A percentile compares a stretch with the other conserved stretches of the same genome.
Conservation (phyloP, 495 filamentous ascomycete genomes). For the Staphylotrichum tortipilum region DNA sequence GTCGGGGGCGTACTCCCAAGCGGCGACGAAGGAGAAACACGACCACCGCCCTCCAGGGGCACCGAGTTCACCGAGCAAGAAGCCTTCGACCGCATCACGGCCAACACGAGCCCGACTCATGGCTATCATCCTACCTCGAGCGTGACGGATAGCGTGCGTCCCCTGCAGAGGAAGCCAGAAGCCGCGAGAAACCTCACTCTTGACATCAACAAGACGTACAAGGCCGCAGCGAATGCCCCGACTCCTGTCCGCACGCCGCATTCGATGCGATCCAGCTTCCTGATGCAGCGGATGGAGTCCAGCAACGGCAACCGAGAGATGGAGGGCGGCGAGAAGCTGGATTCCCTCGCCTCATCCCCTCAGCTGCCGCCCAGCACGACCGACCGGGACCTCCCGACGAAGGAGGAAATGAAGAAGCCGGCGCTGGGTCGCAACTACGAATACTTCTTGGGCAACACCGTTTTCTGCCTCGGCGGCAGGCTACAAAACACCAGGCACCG, state of each 20-base stretch:
- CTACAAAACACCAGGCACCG: slow-evolving; percentile 79
- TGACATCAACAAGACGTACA: slow-evolving; percentile 48
- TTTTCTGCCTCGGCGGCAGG: slow-evolving; percentile 78
- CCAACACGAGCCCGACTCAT: slow-evolving; percentile 65
- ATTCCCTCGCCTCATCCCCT: slow-evolving; percentile 68
- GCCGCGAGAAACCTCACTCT: slow-evolving; percentile 47
- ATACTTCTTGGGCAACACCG: slow-evolving; percentile 86
- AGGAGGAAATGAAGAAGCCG: slow-evolving; percentile 23
- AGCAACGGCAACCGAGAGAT: slow-evolving; percentile 44
- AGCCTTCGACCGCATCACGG: slow-evolving; percentile 54
- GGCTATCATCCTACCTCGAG: slow-evolving; percentile 57
- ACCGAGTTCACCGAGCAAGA: slow-evolving; percentile 69
- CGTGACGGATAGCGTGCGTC: slow-evolving; percentile 63
- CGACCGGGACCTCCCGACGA: slow-evolving; percentile 18
- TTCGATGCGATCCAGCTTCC: slow-evolving; percentile 64
- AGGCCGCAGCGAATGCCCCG: slow-evolving; percentile 34
- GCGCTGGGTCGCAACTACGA: slow-evolving; percentile 62
- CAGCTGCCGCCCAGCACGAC: slow-evolving; percentile 35
- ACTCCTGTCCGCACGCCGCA: slow-evolving; percentile 57
- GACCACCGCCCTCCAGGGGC: slow-evolving; percentile 59
- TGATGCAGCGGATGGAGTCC: slow-evolving; percentile 43
- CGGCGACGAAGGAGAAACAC: slow-evolving; percentile 47
- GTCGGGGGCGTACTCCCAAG: slow-evolving; percentile 21
- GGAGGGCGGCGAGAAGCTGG: slow-evolving; percentile 64
- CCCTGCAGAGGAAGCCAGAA: slow-evolving; percentile 51